Evolutionary conservation across 257 asterid genomes (phyloP).

Genomic region (Jacaranda mimosifolia): DNA sequence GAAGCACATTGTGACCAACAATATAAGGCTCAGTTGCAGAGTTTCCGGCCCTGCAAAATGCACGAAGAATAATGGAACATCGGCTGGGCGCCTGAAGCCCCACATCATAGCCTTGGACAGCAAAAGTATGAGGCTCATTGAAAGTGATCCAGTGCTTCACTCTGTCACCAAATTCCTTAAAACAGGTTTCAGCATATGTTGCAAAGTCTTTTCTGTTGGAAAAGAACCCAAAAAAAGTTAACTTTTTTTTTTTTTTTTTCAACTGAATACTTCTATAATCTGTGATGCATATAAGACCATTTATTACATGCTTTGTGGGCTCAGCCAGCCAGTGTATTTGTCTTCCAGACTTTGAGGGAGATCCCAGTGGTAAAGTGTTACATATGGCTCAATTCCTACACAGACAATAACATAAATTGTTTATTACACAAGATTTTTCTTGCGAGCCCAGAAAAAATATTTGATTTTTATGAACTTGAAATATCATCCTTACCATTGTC

Average conservation of each 20-base stretch:
- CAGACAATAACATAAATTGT: background rate
- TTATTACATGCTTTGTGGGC: conserved; percentile 68
- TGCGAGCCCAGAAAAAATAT: background rate
- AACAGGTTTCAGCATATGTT: conserved; percentile 83
- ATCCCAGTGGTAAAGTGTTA: conserved; percentile 94
- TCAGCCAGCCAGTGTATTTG: conserved; percentile 75
- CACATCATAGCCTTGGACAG: conserved; percentile 77
- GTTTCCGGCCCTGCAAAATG: conserved; percentile 76
- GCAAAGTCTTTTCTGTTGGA: conserved; percentile 68
- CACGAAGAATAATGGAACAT: conserved; percentile 66
- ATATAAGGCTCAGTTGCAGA: conserved; percentile 85
- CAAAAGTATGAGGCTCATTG: conserved; percentile 84
- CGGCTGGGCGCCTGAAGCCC: conserved; percentile 84
- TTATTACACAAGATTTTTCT: background rate
- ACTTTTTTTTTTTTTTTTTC: background rate
- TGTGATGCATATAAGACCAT: background rate
- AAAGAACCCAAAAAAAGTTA: background rate
- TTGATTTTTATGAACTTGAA: background rate
- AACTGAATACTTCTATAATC: background rate
- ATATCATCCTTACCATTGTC: conserved; percentile 57
- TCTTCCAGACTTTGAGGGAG: conserved; percentile 87
- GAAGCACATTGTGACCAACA: conserved; percentile 74
- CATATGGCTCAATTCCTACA: conserved; percentile 84
- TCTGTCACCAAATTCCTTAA: conserved; percentile 77
- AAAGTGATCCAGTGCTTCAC: conserved; percentile 96